Conservation (phyloP, 768 basidiomycete genomes). For the Naganishia vaughanmartiniae region DNA sequence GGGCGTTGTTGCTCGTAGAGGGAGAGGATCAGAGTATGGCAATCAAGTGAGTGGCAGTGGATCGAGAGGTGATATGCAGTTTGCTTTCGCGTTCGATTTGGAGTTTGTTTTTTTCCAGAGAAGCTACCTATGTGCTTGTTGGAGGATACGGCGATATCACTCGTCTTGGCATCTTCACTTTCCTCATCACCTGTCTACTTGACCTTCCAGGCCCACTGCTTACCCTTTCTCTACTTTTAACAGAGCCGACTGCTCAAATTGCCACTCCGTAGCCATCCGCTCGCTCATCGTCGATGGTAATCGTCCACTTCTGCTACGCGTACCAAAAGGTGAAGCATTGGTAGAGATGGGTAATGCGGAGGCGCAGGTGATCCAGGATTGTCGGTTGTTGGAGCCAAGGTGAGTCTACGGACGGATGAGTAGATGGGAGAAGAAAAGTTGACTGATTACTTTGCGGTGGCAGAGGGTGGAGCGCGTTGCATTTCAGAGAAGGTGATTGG, state of each 20-base stretch:
- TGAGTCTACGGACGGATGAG: slow-evolving; percentile 27
- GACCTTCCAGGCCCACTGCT: neutral
- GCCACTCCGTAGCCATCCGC: slow-evolving; percentile 39
- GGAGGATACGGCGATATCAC: no score
- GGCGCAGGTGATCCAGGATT: slow-evolving; percentile 46
- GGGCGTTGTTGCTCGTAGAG: slow-evolving; percentile 51
- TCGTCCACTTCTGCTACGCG: slow-evolving; percentile 46
- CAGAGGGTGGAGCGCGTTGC: slow-evolving; percentile 52
- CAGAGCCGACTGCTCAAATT: slow-evolving; percentile 51
- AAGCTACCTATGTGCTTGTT: no score
- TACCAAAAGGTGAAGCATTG: slow-evolving; percentile 47
- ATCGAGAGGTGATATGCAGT: neutral
- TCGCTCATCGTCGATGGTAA: slow-evolving; percentile 51
- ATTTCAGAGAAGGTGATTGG: slow-evolving; percentile 52
- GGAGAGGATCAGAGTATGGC: slow-evolving; percentile 49
- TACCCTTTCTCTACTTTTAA: no score
- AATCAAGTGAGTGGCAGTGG: slow-evolving; percentile 40
- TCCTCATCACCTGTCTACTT: neutral
- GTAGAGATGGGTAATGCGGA: slow-evolving; percentile 51
- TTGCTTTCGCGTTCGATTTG: no score
- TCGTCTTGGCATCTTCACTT: no score
- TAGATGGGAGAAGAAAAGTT: no score
- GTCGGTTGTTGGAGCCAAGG: slow-evolving; percentile 52
- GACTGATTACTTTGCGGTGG: no score
- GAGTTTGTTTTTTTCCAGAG: no score